A percentile compares a stretch with the other conserved stretches of the same genome.
Conservation (phyloP, 2,329 filamentous ascomycete genomes). For the Paraphoma chrysanthemicola region DNA sequence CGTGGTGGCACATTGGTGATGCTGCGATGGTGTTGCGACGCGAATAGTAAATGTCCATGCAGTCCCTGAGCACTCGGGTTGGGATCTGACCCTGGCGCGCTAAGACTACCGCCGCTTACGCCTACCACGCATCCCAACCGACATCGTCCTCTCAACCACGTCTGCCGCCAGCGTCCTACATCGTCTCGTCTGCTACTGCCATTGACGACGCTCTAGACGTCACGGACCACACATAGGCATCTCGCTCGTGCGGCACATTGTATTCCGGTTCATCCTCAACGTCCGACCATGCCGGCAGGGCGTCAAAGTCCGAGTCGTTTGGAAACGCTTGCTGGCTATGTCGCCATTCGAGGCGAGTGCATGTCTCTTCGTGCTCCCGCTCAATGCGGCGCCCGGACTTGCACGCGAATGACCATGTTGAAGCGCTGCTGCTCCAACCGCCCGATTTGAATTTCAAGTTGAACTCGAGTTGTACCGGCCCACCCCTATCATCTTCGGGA, state of each 20-base stretch:
- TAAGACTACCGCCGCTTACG: neutral
- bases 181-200: neutral
- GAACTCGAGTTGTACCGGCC: neutral
- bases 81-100: too few relatives aligned
- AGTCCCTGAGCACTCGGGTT: too few relatives aligned
- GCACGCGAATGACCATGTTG: slow-evolving; percentile 2
- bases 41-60: too few relatives aligned
- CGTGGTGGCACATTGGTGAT: neutral
- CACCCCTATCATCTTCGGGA: neutral
- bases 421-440: neutral
- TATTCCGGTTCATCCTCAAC: slow-evolving; percentile 7
- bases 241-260: neutral
- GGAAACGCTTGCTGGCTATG: neutral
- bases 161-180: neutral
- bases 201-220: neutral
- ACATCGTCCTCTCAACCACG: neutral
- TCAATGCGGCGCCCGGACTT: neutral
- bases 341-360: neutral
- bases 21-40: too few relatives aligned
- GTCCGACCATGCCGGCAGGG: slow-evolving; percentile 4
- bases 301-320: neutral
- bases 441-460: neutral
- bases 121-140: neutral
- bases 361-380: neutral
- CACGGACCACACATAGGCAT: neutral